phyloP scores from a whole-genome alignment of 306 rosid genomes.

The Neltuma alba region DNA sequence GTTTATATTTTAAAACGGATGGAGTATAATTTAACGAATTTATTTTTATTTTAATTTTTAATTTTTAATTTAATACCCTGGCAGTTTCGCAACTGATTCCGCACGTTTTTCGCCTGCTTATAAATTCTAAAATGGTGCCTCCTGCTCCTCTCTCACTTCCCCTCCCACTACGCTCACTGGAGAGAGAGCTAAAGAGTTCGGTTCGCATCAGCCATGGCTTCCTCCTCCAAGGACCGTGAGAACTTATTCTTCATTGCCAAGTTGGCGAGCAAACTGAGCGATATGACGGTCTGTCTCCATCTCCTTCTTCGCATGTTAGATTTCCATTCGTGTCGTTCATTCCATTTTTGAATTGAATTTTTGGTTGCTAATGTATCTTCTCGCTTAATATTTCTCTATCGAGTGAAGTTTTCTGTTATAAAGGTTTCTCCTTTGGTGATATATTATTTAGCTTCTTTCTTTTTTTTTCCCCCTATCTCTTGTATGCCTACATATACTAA shows the following conservation, averaged over 20 bases:
- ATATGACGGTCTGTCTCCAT: conserved; percentile 46
- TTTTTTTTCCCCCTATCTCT: no score
- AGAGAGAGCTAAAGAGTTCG: conserved; percentile 12
- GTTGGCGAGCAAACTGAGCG: conserved; percentile 48
- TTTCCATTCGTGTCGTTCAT: conserved; percentile 7
- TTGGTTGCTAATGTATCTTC: neutral
- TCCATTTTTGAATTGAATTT: conserved; percentile 15
- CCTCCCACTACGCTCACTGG: neutral
- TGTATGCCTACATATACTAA: conserved; percentile 8
- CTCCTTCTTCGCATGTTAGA: conserved; percentile 10
- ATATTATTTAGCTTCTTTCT: neutral
- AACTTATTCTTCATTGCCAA: conserved; percentile 41
- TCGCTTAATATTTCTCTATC: conserved; percentile 14
- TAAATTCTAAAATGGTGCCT: neutral
- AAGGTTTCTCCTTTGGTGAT: conserved; percentile 29
- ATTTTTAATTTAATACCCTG: neutral
- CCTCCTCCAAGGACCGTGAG: conserved; percentile 40
- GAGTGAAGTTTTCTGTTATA: neutral
- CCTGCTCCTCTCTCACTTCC: neutral
- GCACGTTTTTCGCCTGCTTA: neutral
- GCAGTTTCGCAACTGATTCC: neutral
- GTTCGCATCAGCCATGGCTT: conserved; percentile 45
- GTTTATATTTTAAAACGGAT: no score
- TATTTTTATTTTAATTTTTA: no score
- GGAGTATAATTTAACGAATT: no score